Conservation (phyloP, 345 rosid genomes). For the Eutrema yunnanense region DNA sequence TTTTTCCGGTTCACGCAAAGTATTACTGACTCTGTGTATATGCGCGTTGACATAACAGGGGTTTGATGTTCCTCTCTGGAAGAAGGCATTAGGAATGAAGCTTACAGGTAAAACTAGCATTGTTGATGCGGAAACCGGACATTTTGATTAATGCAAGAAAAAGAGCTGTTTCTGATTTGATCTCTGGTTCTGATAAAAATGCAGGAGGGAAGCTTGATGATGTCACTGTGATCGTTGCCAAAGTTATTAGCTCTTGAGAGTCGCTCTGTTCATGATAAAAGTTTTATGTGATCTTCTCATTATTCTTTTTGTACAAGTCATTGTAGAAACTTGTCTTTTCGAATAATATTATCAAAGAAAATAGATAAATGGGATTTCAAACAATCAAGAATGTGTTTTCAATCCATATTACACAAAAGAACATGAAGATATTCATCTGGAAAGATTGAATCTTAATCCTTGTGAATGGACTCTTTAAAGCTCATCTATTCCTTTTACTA, state of each 20-base stretch:
- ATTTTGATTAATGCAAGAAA: background rate
- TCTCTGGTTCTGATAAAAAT: background rate
- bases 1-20: background rate
- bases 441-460: background rate
- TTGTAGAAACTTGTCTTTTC: slow-evolving; percentile 1
- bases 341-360: background rate
- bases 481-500: slow-evolving; percentile 9
- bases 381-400: background rate
- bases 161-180: slow-evolving; percentile 7
- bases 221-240: slow-evolving; percentile 71
- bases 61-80: slow-evolving; percentile 76
- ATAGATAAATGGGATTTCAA: background rate
- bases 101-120: slow-evolving; percentile 45
- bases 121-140: background rate
- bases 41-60: slow-evolving; percentile 39
- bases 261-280: background rate
- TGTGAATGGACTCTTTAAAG: background rate
- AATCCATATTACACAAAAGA: background rate
- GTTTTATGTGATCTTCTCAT: background rate
- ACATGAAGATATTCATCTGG: background rate
- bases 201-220: slow-evolving; percentile 93
- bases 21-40: background rate
- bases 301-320: slow-evolving; percentile 17
- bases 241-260: slow-evolving; percentile 39
- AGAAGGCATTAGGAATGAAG: slow-evolving; percentile 71